phyloP scores from a whole-genome alignment of 179 eudicot genomes.

The Vitellaria paradoxa region DNA sequence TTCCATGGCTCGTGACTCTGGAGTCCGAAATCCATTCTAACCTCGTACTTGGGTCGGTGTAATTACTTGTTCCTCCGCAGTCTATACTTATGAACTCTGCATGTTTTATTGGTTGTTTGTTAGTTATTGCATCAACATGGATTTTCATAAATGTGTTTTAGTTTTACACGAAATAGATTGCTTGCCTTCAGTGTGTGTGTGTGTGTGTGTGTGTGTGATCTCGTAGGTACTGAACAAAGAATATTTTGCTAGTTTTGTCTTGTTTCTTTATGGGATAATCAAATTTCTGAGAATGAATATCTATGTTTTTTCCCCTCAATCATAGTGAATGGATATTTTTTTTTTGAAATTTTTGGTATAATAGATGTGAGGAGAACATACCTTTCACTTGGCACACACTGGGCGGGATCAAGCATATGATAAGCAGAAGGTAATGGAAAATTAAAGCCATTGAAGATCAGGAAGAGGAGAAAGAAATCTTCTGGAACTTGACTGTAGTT shows the following conservation, averaged over 20 bases:
- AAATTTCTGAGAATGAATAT: neutral
- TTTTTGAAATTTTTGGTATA: neutral
- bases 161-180: neutral
- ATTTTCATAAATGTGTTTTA: neutral
- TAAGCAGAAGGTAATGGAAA: conserved; percentile 24
- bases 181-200: neutral
- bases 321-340: neutral
- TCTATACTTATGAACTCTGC: conserved; percentile 97
- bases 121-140: too few species aligned
- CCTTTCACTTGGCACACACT: conserved; percentile 65
- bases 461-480: conserved; percentile 17
- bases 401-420: conserved; percentile 40
- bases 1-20: conserved; percentile 50
- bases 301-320: neutral
- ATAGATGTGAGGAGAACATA: conserved; percentile 28
- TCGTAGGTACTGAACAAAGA: neutral
- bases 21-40: conserved; percentile 75
- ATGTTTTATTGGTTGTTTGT: conserved; percentile 9
- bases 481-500: conserved; percentile 14
- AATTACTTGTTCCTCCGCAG: conserved; percentile 75
- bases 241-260: neutral
- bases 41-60: conserved; percentile 65
- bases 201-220: neutral
- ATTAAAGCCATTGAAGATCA: conserved; percentile 50
- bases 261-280: neutral